phyloP scores from a whole-genome alignment of 345 rosid species.

The Aethionema arabicum region DNA sequence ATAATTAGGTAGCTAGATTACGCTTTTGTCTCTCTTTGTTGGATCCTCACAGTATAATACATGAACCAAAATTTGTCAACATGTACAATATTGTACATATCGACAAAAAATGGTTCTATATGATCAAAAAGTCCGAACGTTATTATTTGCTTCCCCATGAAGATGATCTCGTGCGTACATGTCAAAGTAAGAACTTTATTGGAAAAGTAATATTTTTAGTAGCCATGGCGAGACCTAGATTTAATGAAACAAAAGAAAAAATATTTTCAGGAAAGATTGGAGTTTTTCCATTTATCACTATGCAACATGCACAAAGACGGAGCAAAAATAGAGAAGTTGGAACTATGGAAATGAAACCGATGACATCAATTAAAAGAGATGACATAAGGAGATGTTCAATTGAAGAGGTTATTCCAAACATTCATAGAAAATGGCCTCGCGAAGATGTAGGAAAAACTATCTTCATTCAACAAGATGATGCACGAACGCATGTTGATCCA shows the following conservation, averaged over 20 bases:
- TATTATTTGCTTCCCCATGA: slow-evolving; percentile 5
- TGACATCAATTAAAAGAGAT: neutral
- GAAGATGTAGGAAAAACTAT: neutral
- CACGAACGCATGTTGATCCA: slow-evolving; percentile 1
- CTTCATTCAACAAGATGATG: slow-evolving; percentile 14
- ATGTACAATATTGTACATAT: neutral
- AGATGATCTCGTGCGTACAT: slow-evolving; percentile 17
- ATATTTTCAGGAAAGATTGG: slow-evolving; percentile 14
- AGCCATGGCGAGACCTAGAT: slow-evolving; percentile 5
- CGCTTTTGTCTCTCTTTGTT: neutral
- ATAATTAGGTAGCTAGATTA: neutral
- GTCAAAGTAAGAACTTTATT: slow-evolving; percentile 15
- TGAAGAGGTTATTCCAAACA: neutral
- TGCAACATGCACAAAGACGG: slow-evolving; percentile 1
- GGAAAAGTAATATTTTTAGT: slow-evolving; percentile 20
- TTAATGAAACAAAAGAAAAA: slow-evolving; percentile 3
- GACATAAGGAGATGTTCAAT: neutral
- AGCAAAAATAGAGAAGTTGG: slow-evolving; percentile 14
- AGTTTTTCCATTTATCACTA: slow-evolving; percentile 6
- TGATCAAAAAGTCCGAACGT: slow-evolving; percentile 4
- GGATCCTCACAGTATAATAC: neutral
- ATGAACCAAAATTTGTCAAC: neutral
- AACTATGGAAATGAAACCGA: slow-evolving; percentile 9
- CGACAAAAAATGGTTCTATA: neutral
- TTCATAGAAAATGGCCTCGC: slow-evolving; percentile 4